phyloP scores from a whole-genome alignment of 495 filamentous ascomycete genomes.

The Aspergillus kassunensis region DNA sequence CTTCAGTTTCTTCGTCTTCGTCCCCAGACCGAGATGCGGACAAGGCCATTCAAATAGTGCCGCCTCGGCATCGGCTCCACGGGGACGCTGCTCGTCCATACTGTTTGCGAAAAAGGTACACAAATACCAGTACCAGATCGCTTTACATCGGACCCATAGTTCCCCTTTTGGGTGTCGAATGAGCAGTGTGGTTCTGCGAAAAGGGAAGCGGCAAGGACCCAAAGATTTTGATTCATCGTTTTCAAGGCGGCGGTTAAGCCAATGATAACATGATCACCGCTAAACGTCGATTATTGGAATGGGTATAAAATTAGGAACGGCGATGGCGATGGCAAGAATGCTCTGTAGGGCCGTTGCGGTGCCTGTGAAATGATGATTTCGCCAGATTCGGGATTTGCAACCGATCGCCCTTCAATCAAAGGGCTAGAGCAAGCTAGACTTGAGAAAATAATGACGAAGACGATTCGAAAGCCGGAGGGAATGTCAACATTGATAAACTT shows the following conservation, averaged over 20 bases:
- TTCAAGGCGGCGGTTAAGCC: not conserved
- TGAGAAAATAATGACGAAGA: not conserved
- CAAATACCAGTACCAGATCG: not conserved
- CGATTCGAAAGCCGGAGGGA: too few relatives aligned
- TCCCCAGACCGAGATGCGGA: constrained; percentile 1
- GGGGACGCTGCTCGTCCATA: not conserved
- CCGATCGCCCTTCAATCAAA: too few relatives aligned
- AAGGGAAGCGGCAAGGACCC: not conserved
- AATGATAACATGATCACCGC: not conserved
- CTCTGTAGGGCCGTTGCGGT: too few relatives aligned
- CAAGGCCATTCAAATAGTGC: not conserved
- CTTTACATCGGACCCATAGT: not conserved
- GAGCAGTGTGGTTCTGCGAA: not conserved
- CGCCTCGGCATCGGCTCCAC: not conserved
- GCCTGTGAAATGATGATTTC: not conserved
- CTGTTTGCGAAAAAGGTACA: not conserved
- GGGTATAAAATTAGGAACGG: too few relatives aligned
- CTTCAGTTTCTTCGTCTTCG: too few relatives aligned
- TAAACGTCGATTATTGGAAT: not conserved
- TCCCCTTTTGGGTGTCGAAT: not conserved
- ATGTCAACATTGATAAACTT: too few relatives aligned
- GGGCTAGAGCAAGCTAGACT: too few relatives aligned
- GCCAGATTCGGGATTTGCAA: constrained; percentile 3
- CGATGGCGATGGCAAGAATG: too few relatives aligned
- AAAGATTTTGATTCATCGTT: not conserved